Percentiles rank a stretch among this genome's conserved stretches.
These are phyloP conservation scores for Talaromyces sp. DNA, from an alignment of 2,329 filamentous ascomycete species.

Conservation along the genomic window DNA sequence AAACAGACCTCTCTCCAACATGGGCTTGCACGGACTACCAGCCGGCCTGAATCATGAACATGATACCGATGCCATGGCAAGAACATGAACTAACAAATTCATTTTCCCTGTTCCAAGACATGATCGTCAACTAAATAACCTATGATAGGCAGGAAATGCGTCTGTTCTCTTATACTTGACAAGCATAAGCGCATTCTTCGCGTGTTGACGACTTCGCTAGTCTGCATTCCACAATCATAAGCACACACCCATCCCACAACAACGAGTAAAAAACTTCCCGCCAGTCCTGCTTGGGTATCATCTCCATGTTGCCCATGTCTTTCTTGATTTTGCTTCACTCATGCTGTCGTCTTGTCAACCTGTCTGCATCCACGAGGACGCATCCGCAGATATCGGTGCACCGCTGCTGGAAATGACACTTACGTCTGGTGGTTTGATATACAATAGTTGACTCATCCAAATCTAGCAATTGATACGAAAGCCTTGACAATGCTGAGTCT, in stretches of 20 bases:
- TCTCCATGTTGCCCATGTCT: neutral
- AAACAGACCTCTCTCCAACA: neutral
- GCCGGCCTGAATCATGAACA: conserved; percentile 4
- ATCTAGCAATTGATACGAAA: neutral
- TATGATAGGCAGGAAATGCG: neutral
- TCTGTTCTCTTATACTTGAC: neutral
- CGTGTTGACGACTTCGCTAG: conserved; percentile 9
- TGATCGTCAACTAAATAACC: conserved; percentile 3
- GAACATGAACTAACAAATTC: neutral
- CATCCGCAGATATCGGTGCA: conserved; percentile 1
- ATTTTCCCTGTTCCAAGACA: neutral
- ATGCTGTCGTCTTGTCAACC: conserved; percentile 4
- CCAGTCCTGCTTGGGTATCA: neutral
- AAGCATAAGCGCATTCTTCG: conserved; percentile 13
- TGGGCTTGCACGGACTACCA: neutral
- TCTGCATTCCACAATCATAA: conserved; percentile 12
- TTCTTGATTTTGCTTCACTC: neutral
- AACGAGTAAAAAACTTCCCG: neutral
- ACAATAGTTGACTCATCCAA: neutral
- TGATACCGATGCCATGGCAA: neutral
- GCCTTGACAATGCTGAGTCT: conserved; percentile 28
- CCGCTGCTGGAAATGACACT: conserved; percentile 1
- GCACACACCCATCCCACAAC: conserved; percentile 7
- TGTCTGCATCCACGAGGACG: conserved; percentile 3
- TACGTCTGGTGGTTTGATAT: neutral